Evolutionary conservation across 2,329 filamentous ascomycete species (phyloP).

Genomic region (Calcarisporium arbuscula): DNA sequence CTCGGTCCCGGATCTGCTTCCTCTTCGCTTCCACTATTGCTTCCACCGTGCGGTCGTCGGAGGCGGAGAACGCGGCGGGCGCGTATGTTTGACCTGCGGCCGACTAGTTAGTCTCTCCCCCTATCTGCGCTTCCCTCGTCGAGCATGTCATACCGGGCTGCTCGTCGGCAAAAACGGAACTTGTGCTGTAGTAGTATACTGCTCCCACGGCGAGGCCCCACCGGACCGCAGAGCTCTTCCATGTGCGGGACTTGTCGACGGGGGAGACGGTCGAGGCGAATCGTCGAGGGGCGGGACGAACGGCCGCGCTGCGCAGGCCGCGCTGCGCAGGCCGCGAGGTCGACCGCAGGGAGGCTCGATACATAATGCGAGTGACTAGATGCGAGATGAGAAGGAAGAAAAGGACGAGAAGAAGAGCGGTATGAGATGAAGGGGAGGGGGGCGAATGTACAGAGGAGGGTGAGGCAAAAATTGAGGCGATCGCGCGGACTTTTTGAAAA

Average conservation of each 20-base stretch:
- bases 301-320: conserved; percentile 32
- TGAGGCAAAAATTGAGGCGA: too few species aligned
- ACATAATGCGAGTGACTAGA: conserved; percentile 34
- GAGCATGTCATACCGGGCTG: conserved; percentile 55
- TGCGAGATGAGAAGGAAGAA: conserved; percentile 2
- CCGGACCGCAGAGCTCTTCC: conserved; percentile 70
- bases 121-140: too few species aligned
- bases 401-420: conserved; percentile 1
- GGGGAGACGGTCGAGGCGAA: conserved; percentile 47
- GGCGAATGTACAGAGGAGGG: too few species aligned
- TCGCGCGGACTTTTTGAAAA: too few species aligned
- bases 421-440: neutral
- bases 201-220: conserved; percentile 70
- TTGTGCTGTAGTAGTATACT: conserved; percentile 94
- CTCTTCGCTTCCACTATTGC: conserved; percentile 60
- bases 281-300: conserved; percentile 37
- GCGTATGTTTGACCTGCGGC: too few species aligned
- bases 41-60: conserved; percentile 58
- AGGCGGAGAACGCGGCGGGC: conserved; percentile 48
- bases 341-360: conserved; percentile 44
- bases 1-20: conserved; percentile 33
- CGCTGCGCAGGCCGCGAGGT: conserved; percentile 38
- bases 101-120: too few species aligned
- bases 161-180: conserved; percentile 79
- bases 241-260: conserved; percentile 65